Conservation (phyloP, 2,329 filamentous ascomycete species). For the Scleromitrula shiraiana region DNA sequence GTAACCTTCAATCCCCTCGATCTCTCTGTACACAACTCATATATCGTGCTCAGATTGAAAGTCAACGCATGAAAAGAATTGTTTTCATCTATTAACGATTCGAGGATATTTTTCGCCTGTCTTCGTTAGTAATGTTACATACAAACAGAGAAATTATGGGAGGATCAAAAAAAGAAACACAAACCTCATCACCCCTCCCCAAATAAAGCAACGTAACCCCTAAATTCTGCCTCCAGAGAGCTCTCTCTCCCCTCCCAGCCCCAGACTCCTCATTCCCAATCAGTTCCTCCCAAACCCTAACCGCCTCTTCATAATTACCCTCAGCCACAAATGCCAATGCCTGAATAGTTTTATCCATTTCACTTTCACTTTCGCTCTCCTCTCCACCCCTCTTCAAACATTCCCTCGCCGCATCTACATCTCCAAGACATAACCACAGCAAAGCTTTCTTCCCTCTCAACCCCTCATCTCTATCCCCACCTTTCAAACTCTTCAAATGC, state of each 20-base stretch:
- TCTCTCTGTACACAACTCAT: conserved; percentile 81
- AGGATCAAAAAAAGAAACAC: conserved; percentile 15
- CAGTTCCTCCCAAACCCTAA: conserved; percentile 50
- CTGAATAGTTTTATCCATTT: conserved; percentile 42
- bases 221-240: conserved; percentile 72
- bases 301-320: conserved; percentile 59
- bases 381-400: conserved; percentile 35
- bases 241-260: conserved; percentile 38
- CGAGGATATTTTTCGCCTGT: conserved; percentile 58
- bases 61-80: conserved; percentile 70
- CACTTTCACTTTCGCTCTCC: conserved; percentile 18
- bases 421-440: conserved; percentile 71
- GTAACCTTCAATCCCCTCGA: conserved; percentile 60
- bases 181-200: conserved; percentile 64
- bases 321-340: conserved; percentile 75
- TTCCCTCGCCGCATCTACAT: conserved; percentile 57
- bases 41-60: conserved; percentile 86
- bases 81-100: conserved; percentile 53
- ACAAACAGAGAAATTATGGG: no score
- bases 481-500: conserved; percentile 56
- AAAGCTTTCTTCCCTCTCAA: conserved; percentile 46
- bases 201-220: conserved; percentile 80
- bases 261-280: conserved; percentile 26
- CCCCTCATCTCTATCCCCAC: conserved; percentile 31
- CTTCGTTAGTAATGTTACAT: background rate